Evolutionary conservation across 805 yeast genomes (phyloP).

Genomic region (Candida broadrunensis): DNA sequence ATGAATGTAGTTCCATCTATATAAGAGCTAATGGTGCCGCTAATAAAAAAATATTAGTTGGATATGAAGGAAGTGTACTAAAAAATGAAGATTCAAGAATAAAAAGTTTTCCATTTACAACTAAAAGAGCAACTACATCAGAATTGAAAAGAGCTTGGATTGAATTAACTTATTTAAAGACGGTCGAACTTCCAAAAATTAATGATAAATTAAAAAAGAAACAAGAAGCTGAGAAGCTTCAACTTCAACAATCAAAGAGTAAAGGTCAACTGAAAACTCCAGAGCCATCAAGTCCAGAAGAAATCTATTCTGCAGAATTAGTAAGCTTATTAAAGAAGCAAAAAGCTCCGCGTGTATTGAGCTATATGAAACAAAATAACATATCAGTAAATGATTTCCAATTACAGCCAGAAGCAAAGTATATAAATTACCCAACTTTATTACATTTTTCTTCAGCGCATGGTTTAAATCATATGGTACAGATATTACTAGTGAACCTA

Average conservation of each 20-base stretch:
- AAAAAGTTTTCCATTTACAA: constrained; percentile 79
- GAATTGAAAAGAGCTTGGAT: constrained; percentile 87
- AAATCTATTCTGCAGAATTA: constrained; percentile 56
- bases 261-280: constrained; percentile 9
- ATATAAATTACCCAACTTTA: constrained; percentile 61
- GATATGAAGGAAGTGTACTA: constrained; percentile 59
- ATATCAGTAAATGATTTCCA: constrained; percentile 46
- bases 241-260: constrained; percentile 11
- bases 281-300: constrained; percentile 22
- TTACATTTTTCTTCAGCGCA: constrained; percentile 75
- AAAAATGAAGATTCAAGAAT: constrained; percentile 58
- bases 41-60: constrained; percentile 62
- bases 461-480: constrained; percentile 66
- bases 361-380: constrained; percentile 58
- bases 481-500: constrained; percentile 55
- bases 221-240: constrained; percentile 10
- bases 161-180: constrained; percentile 59
- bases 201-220: constrained; percentile 20
- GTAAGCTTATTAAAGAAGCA: constrained; percentile 63
- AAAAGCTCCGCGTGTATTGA: constrained; percentile 69
- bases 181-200: constrained; percentile 54
- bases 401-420: constrained; percentile 55
- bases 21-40: constrained; percentile 76
- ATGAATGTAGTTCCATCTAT: constrained; percentile 66
- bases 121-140: constrained; percentile 77